phyloP scores from a whole-genome alignment of 176 grass and related monocot species.

The Rhipidocladum racemiflorum region DNA sequence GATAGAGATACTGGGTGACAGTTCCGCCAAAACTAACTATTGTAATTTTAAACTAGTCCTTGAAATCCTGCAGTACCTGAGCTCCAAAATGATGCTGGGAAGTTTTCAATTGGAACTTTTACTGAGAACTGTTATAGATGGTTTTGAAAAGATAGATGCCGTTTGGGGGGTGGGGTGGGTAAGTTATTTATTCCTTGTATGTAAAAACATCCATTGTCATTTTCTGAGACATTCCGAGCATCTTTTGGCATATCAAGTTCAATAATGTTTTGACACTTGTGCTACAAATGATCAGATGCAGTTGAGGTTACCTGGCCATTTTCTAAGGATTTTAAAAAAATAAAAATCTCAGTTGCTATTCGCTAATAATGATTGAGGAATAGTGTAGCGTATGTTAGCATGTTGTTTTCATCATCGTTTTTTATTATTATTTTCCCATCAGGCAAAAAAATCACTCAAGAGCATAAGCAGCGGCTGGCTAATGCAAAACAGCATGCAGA shows the following conservation, averaged over 20 bases:
- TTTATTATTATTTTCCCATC: neutral
- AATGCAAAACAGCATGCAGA: constrained; percentile 69
- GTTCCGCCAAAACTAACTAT: neutral
- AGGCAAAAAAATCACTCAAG: constrained; percentile 71
- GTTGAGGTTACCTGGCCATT: too few species aligned
- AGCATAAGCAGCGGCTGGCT: constrained; percentile 38
- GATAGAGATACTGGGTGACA: neutral
- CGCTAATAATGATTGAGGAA: neutral
- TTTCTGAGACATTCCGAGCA: neutral
- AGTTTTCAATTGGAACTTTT: neutral
- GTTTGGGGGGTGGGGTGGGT: too few species aligned
- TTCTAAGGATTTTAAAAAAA: neutral
- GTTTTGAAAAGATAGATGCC: neutral
- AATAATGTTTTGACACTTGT: neutral
- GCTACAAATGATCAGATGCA: too few species aligned
- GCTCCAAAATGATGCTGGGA: neutral
- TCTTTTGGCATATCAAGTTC: neutral
- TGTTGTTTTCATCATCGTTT: constrained; percentile 1
- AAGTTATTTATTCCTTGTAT: neutral
- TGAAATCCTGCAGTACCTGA: constrained; percentile 10
- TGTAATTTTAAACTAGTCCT: neutral
- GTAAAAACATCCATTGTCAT: neutral
- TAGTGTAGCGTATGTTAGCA: neutral
- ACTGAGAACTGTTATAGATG: constrained; percentile 3
- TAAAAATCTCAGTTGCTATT: constrained; percentile 1